phyloP scores from a whole-genome alignment of 2,329 filamentous ascomycete genomes.

The Leptosphaerulina australis region DNA sequence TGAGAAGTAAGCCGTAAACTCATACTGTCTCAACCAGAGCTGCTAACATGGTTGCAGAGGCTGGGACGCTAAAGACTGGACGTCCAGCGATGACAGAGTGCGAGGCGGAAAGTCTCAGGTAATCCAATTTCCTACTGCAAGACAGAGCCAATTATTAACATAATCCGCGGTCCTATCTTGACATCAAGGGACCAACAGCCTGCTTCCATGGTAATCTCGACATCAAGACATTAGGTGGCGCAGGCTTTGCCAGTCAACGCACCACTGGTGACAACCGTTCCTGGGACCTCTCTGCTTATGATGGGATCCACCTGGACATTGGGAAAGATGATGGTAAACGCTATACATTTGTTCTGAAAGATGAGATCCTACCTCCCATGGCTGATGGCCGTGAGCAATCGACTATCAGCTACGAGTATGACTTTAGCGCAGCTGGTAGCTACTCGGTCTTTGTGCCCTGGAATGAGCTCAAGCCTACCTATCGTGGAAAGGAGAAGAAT shows the following conservation, averaged over 20 bases:
- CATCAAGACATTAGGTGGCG: constrained; percentile 75
- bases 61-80: constrained; percentile 69
- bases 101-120: constrained; percentile 71
- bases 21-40: too few species aligned
- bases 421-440: constrained; percentile 27
- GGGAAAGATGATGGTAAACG: constrained; percentile 64
- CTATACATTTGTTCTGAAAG: constrained; percentile 78
- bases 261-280: constrained; percentile 62
- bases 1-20: constrained; percentile 25
- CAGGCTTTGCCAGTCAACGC: constrained; percentile 81
- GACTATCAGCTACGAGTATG: constrained; percentile 72
- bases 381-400: constrained; percentile 72
- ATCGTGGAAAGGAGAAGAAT: constrained; percentile 69
- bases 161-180: constrained; percentile 62
- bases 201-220: constrained; percentile 73
- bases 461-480: constrained; percentile 71
- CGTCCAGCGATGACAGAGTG: constrained; percentile 75
- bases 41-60: constrained; percentile 49
- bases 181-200: constrained; percentile 49
- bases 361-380: constrained; percentile 63
- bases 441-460: constrained; percentile 64
- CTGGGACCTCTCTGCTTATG: constrained; percentile 69
- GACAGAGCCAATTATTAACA: too few species aligned
- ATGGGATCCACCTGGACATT: constrained; percentile 65
- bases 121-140: too few species aligned